A percentile compares a stretch with the other conserved stretches of the same genome.
phyloP scores from a whole-genome alignment of 192 early-diverging fungal species.

The Linnemannia schmuckeri region DNA sequence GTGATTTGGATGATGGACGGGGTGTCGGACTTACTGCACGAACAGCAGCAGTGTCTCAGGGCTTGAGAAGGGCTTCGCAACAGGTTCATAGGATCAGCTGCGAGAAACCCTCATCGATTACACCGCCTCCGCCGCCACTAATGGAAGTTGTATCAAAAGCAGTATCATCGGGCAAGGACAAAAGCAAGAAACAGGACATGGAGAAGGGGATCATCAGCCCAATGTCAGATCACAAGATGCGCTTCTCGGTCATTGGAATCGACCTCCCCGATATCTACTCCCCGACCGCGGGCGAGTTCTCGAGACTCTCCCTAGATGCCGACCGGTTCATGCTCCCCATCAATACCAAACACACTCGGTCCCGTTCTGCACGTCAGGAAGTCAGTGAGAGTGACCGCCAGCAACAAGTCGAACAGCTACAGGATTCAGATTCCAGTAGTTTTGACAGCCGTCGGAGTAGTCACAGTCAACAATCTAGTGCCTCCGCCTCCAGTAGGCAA shows the following conservation, averaged over 20 bases:
- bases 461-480: background rate
- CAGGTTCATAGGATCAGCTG: slow-evolving; percentile 16
- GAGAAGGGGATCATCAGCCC: background rate
- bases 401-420: slow-evolving; percentile 19
- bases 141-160: background rate
- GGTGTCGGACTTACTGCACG: slow-evolving; percentile 22
- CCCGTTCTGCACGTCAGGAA: background rate
- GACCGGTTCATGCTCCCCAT: slow-evolving; percentile 11
- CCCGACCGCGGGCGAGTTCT: slow-evolving; percentile 40
- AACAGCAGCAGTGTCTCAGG: too few species aligned
- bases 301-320: slow-evolving; percentile 39
- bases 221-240: slow-evolving; percentile 17
- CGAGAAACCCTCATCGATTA: background rate
- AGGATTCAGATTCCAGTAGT: background rate
- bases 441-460: background rate
- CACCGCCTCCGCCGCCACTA: background rate
- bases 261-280: slow-evolving; percentile 41
- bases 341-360: background rate
- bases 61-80: background rate
- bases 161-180: background rate
- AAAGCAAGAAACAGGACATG: background rate
- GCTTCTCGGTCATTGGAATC: slow-evolving; percentile 39
- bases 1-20: slow-evolving; percentile 30
- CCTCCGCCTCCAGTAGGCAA: background rate
- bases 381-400: background rate